Evolutionary conservation across 495 filamentous ascomycete species (phyloP).

Genomic region (Xylaria grammica): DNA sequence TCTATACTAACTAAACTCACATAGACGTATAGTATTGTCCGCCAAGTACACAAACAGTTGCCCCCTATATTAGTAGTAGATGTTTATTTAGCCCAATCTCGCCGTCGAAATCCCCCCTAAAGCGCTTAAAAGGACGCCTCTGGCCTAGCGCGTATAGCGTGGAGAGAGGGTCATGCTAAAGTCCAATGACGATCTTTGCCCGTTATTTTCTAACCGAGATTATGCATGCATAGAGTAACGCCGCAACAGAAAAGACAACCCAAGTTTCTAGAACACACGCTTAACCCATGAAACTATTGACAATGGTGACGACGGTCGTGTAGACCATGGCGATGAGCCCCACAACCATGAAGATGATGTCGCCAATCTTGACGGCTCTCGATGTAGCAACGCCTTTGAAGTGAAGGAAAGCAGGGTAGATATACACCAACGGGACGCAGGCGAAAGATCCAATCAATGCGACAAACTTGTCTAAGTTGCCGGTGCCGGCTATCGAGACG

Average conservation of each 20-base stretch:
- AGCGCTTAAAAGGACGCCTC: no score
- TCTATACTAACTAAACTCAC: no score
- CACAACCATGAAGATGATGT: conserved; percentile 59
- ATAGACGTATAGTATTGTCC: no score
- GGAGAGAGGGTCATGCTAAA: no score
- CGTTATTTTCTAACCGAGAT: conserved; percentile 3
- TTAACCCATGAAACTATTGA: conserved; percentile 45
- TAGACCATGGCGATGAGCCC: conserved; percentile 67
- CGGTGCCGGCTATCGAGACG: conserved; percentile 59
- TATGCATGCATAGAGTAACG: conserved; percentile 1
- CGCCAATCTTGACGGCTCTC: conserved; percentile 51
- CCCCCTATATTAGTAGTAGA: background rate
- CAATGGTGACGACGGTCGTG: conserved; percentile 62
- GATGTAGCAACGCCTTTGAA: conserved; percentile 61
- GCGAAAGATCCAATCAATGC: conserved; percentile 67
- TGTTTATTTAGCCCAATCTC: background rate
- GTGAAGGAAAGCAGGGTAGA: conserved; percentile 79
- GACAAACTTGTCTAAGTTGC: conserved; percentile 68
- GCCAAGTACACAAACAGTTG: no score
- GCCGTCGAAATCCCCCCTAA: no score
- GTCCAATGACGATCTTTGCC: background rate
- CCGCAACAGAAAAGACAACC: background rate
- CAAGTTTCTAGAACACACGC: background rate
- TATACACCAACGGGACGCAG: conserved; percentile 88
- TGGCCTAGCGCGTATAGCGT: no score